Base-by-base conservation (phyloP, 352 stramenopile genomes). In the Phytophthora hybrid region DNA sequence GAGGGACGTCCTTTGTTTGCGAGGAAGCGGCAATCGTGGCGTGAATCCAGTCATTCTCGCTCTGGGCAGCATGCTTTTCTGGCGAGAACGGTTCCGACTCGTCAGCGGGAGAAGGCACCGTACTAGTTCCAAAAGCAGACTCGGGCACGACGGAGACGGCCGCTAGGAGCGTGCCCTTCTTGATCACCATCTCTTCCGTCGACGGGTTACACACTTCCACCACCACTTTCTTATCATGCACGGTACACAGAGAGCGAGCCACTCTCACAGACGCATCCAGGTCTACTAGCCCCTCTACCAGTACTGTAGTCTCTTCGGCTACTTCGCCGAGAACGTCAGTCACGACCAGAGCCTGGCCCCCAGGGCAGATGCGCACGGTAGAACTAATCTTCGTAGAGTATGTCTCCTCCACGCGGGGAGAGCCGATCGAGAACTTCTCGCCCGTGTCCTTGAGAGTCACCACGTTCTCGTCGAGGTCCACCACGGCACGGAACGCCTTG, bases 121-220 rank as follows among this genome's bases (percentile, higher is more conserved):
- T 13, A 14, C n/a, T 63, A 59, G 26, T 59, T 41, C 19, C n/a
- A 8, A 58, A 66, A 4, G 59, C 59, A 0, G 46, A 44, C 2
- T 31, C 37, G 3, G 59, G 44, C 0, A 58, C 57, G 9, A 56
- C 26, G 7, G 21, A 47, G 16, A 26, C 53, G 6, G 23, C 9
- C 14, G 62, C 37, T 16, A 57, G 18, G 2, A 53, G 0, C 8
- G 63, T 69, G 34, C 54, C 53, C 41, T 44, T 59, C 7, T 13
- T 21, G 34, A 69, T 59, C 0, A 63, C 6, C 1, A 63, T 54
- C 2, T 59, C 63, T 10, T 63, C 63, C 1, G 37, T 51, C 3
- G 63, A 70, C 0, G 63, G 39, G 10, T 70, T 70, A 16, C 63
- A 70, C 0, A 70, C 53, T 7, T 70, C 32, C 19, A 62, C 56